Evolutionary conservation across 1,284 basidiomycete genomes (phyloP).

Genomic region (Gymnopus androsaceus): DNA sequence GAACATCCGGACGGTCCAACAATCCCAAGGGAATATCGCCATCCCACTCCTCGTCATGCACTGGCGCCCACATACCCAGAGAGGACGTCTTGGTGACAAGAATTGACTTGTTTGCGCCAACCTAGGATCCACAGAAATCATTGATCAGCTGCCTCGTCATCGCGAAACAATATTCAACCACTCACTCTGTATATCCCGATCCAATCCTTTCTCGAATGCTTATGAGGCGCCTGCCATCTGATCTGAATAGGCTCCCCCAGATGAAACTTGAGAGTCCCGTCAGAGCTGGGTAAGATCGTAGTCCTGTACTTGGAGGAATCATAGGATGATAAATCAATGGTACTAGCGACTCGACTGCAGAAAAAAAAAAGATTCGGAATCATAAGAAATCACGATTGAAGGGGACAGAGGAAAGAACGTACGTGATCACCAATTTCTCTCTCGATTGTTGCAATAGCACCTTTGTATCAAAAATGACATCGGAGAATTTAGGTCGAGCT

Average conservation of each 20-base stretch:
- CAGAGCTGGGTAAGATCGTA: constrained; percentile 56
- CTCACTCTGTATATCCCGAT: constrained; percentile 87
- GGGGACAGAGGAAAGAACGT: constrained; percentile 34
- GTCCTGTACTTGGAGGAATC: constrained; percentile 81
- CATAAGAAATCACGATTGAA: constrained; percentile 13
- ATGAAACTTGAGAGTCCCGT: constrained; percentile 69
- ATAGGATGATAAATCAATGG: constrained; percentile 77
- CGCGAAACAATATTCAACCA: constrained; percentile 11
- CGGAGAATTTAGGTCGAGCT: constrained; percentile 66
- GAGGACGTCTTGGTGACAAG: constrained; percentile 87
- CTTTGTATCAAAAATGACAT: constrained; percentile 91
- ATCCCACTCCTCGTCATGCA: constrained; percentile 92
- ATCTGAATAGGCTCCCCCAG: constrained; percentile 89
- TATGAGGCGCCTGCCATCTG: constrained; percentile 84
- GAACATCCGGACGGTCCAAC: constrained; percentile 37
- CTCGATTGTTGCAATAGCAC: constrained; percentile 88
- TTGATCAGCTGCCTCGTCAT: background rate
- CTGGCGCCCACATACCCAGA: constrained; percentile 90
- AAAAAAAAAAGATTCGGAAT: no score
- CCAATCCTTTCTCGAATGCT: constrained; percentile 96
- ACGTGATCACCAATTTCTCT: constrained; percentile 89
- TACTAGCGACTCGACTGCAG: constrained; percentile 76
- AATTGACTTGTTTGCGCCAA: constrained; percentile 83
- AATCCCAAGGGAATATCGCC: constrained; percentile 76
- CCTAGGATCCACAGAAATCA: constrained; percentile 42